Conservation (phyloP, 2,329 filamentous ascomycete genomes). For the Diaporthe humulicola region DNA sequence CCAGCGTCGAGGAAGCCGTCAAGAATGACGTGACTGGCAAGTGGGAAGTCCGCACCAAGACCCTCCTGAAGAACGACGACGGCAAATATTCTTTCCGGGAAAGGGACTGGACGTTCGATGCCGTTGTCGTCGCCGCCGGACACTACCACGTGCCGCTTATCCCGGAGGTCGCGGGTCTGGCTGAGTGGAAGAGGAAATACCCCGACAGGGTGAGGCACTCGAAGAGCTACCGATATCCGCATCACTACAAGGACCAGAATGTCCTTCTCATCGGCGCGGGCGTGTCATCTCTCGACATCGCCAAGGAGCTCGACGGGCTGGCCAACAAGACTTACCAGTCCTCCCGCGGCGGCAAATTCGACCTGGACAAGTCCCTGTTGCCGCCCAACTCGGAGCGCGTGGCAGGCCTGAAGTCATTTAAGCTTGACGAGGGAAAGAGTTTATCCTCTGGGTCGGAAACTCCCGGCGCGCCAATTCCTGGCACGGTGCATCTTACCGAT, state of each 20-base stretch:
- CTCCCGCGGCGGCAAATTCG: constrained; percentile 71
- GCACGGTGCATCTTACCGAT: constrained; percentile 64
- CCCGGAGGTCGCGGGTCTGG: constrained; percentile 71
- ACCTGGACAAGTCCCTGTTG: constrained; percentile 66
- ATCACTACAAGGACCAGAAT: constrained; percentile 64
- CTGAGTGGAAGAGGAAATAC: constrained; percentile 67
- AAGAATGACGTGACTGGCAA: constrained; percentile 42
- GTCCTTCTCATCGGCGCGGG: constrained; percentile 68
- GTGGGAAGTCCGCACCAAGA: constrained; percentile 67
- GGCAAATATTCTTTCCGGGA: constrained; percentile 47
- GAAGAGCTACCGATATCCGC: constrained; percentile 77
- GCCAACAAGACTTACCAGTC: constrained; percentile 61
- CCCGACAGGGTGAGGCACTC: constrained; percentile 73
- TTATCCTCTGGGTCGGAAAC: constrained; percentile 14
- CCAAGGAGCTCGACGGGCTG: constrained; percentile 52
- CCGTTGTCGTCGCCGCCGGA: constrained; percentile 74
- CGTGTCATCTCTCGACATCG: constrained; percentile 58
- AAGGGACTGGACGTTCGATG: constrained; percentile 65
- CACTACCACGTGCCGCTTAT: constrained; percentile 76
- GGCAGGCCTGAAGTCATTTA: constrained; percentile 62
- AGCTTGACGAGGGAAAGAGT: constrained; percentile 49
- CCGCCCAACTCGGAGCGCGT: constrained; percentile 67
- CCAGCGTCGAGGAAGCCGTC: constrained; percentile 64
- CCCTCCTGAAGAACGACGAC: constrained; percentile 49
- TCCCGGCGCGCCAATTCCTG: constrained; percentile 57